Percentiles rank a stretch among this genome's conserved stretches.
Evolutionary conservation across 2,329 filamentous ascomycete species (phyloP).

Genomic region (Beauveria caledonica): DNA sequence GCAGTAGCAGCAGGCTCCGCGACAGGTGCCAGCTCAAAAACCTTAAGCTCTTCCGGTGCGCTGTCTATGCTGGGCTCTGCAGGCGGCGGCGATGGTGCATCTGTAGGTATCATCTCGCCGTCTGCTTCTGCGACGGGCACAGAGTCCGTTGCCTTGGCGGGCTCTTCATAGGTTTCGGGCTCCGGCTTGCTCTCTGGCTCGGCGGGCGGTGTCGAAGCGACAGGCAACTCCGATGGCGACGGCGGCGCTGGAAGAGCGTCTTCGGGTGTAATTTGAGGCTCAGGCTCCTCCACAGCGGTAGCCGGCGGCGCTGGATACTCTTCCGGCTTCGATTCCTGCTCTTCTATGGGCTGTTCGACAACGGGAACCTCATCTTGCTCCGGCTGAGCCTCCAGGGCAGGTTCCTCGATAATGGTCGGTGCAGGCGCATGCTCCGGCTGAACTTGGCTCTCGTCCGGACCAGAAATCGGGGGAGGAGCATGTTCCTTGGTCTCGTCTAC

Average conservation of each 20-base stretch:
- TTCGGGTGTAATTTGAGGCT: neutral
- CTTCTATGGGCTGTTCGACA: neutral
- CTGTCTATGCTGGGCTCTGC: conserved; percentile 2
- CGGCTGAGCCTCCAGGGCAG: neutral
- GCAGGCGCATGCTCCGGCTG: conserved; percentile 11
- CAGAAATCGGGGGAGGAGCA: neutral
- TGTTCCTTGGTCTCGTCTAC: conserved; percentile 17
- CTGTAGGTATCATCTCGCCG: neutral
- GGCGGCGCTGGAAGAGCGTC: neutral
- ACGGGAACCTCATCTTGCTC: neutral
- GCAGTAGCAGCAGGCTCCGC: neutral
- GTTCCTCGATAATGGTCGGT: neutral
- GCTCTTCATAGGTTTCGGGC: neutral
- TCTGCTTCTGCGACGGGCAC: neutral
- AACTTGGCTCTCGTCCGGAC: conserved; percentile 3
- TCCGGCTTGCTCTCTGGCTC: neutral
- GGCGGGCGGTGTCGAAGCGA: neutral
- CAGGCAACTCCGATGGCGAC: neutral
- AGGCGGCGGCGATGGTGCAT: neutral
- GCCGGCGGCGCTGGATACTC: neutral
- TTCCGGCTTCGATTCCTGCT: neutral
- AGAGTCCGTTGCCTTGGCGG: neutral
- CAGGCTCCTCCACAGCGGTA: neutral
- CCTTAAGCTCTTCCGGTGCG: conserved; percentile 6
- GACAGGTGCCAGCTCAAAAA: neutral